These are phyloP conservation scores for Anisogramma anomala DNA, from an alignment of 2,329 filamentous ascomycete genomes.

Conservation along the genomic window DNA sequence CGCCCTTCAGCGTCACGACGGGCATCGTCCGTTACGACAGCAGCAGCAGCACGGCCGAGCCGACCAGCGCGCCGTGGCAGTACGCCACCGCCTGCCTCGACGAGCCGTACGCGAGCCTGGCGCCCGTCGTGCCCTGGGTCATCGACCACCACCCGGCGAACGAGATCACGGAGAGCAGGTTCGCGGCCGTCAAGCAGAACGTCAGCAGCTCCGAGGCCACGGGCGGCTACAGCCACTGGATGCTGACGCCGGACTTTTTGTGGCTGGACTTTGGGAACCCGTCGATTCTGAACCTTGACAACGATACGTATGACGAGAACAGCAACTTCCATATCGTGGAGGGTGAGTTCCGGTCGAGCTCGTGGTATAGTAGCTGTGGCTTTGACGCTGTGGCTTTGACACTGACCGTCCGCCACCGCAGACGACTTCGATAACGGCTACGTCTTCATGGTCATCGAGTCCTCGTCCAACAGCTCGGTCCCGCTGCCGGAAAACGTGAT, in stretches of 20 bases:
- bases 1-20: constrained; percentile 12
- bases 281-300: constrained; percentile 11
- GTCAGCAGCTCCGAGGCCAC: constrained; percentile 2
- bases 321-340: constrained; percentile 11
- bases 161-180: constrained; percentile 6
- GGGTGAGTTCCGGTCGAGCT: too few species aligned
- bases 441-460: constrained; percentile 12
- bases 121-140: constrained; percentile 6
- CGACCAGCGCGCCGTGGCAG: constrained; percentile 6
- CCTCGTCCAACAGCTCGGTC: constrained; percentile 1
- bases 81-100: constrained; percentile 3
- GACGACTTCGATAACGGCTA: constrained; percentile 11
- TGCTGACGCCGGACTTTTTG: constrained; percentile 12
- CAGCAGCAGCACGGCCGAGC: constrained; percentile 11
- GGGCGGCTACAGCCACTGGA: constrained; percentile 8
- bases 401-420: neutral
- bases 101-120: constrained; percentile 3
- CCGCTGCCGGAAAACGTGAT: constrained; percentile 2
- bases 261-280: constrained; percentile 14
- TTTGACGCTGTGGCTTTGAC: neutral
- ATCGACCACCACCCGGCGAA: constrained; percentile 9
- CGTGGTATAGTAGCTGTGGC: too few species aligned
- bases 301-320: constrained; percentile 8
- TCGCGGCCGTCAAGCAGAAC: constrained; percentile 5
- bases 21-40: constrained; percentile 17